Evolutionary conservation across 2,329 filamentous ascomycete genomes (phyloP).

Genomic region (Scedosporium dehoogii): DNA sequence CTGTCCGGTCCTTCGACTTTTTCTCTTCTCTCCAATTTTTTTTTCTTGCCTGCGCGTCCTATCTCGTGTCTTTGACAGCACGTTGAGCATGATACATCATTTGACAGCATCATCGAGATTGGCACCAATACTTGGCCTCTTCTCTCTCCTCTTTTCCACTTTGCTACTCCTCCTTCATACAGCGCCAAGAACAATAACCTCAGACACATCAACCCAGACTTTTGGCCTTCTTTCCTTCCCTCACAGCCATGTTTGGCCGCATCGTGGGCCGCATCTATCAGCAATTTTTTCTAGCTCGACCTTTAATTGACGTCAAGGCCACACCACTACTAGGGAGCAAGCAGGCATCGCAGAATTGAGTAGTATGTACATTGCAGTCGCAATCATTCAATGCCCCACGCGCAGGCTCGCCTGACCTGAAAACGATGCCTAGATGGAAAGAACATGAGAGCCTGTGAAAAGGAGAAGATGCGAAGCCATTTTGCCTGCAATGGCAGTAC

Average conservation of each 20-base stretch:
- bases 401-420: neutral
- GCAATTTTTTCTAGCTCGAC: neutral
- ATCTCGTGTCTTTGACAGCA: too few species aligned
- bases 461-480: too few species aligned
- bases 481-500: neutral
- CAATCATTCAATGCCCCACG: too few species aligned
- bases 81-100: neutral
- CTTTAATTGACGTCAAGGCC: neutral
- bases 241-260: conserved; percentile 9
- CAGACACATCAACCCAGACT: neutral
- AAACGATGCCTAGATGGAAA: too few species aligned
- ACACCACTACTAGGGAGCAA: neutral
- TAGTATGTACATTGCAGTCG: too few species aligned
- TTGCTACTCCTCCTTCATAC: neutral
- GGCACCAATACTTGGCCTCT: too few species aligned
- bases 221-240: neutral
- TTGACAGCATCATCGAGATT: neutral
- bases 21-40: neutral
- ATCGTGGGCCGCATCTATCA: conserved; percentile 7
- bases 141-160: neutral
- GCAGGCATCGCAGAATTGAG: neutral
- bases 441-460: too few species aligned
- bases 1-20: neutral
- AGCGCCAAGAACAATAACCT: neutral
- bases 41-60: neutral